Conservation (phyloP, 805 yeast genomes). For the Nakazawaea populi region DNA sequence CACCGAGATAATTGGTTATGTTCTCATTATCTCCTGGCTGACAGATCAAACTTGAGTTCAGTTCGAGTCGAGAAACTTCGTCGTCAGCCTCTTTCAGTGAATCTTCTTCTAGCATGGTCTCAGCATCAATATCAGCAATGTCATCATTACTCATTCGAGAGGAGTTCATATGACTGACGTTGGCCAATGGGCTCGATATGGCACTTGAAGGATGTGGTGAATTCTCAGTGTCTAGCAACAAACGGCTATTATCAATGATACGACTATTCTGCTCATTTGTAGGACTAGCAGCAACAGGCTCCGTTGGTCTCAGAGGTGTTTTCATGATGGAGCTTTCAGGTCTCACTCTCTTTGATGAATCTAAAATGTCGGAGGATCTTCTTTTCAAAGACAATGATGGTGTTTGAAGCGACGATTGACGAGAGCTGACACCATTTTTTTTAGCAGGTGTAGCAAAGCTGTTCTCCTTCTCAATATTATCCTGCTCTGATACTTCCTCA, state of each 20-base stretch:
- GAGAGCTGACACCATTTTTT: not conserved
- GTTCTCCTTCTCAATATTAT: not conserved
- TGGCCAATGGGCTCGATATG: constrained; percentile 24
- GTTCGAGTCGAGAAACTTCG: not conserved
- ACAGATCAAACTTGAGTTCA: not conserved
- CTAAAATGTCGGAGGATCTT: not conserved
- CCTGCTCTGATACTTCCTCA: not conserved
- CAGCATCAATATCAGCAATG: constrained; percentile 1
- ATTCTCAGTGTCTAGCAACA: constrained; percentile 13
- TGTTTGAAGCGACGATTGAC: constrained; percentile 2
- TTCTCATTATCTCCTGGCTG: too few relatives aligned
- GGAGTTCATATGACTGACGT: constrained; percentile 18
- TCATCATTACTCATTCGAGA: constrained; percentile 6
- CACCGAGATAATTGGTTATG: too few relatives aligned
- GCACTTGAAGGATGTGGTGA: constrained; percentile 3
- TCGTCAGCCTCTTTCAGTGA: constrained; percentile 2
- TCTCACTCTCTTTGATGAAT: constrained; percentile 2
- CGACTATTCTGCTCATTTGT: constrained; percentile 21
- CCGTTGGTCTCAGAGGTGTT: constrained; percentile 23
- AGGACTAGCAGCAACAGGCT: constrained; percentile 25
- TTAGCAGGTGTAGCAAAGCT: constrained; percentile 7
- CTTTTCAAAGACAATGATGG: constrained; percentile 4
- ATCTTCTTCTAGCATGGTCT: constrained; percentile 3
- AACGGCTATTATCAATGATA: constrained; percentile 15
- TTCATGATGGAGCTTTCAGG: not conserved